Percentiles rank a stretch among this genome's conserved stretches.
Evolutionary conservation across 1,139 yeast species (phyloP).

Genomic region (Yamadazyma pseudoaaseri): DNA sequence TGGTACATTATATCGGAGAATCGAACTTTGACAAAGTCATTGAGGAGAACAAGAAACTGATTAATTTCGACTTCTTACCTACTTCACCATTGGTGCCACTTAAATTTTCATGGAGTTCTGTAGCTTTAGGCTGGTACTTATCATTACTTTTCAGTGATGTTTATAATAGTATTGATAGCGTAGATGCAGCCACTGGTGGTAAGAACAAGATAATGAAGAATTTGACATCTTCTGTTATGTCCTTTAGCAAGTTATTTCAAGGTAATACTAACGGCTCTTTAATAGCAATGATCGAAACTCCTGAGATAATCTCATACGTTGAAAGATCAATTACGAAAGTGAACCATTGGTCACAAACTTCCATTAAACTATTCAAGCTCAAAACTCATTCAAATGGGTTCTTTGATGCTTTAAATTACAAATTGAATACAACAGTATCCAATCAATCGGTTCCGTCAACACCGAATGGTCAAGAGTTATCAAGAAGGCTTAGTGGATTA

Average conservation of each 20-base stretch:
- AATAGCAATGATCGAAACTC: constrained; percentile 16
- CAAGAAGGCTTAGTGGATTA: constrained; percentile 48
- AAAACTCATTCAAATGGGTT: constrained; percentile 43
- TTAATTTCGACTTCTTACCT: constrained; percentile 36
- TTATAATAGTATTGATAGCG: constrained; percentile 43
- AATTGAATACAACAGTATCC: constrained; percentile 16
- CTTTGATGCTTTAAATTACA: constrained; percentile 25
- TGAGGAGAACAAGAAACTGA: constrained; percentile 19
- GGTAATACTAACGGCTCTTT: constrained; percentile 1
- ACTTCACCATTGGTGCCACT: constrained; percentile 46
- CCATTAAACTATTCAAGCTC: constrained; percentile 58
- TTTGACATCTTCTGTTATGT: constrained; percentile 40
- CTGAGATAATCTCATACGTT: constrained; percentile 19
- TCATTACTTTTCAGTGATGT: constrained; percentile 67
- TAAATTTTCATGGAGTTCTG: constrained; percentile 57
- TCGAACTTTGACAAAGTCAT: constrained; percentile 26
- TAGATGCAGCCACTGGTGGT: constrained; percentile 22
- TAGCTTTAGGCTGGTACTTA: constrained; percentile 76
- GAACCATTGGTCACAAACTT: constrained; percentile 66
- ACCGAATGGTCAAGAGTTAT: constrained; percentile 48
- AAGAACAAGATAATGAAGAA: constrained; percentile 32
- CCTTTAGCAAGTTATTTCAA: constrained; percentile 48
- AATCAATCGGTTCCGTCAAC: constrained; percentile 26
- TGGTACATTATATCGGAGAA: constrained; percentile 41
- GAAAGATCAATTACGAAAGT: constrained; percentile 26